Conservation (phyloP, 768 basidiomycete genomes). For the Psilocybe cyanescens region DNA sequence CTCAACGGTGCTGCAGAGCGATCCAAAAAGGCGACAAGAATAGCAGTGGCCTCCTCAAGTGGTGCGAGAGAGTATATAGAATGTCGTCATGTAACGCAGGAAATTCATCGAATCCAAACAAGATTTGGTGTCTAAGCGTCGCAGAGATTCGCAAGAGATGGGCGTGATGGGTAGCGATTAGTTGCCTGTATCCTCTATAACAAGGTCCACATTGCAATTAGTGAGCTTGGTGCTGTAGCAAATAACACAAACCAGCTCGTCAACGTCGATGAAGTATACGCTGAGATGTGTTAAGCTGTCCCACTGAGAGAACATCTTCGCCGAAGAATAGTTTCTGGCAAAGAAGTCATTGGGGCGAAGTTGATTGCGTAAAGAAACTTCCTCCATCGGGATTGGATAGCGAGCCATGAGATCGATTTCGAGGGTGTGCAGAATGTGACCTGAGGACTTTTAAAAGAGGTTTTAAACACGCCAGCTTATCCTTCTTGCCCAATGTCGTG, state of each 20-base stretch:
- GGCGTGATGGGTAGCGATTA: not conserved
- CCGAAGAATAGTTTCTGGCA: not conserved
- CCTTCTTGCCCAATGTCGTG: too few relatives aligned
- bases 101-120: too few relatives aligned
- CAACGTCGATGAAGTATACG: not conserved
- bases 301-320: not conserved
- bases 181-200: not conserved
- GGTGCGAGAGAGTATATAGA: too few relatives aligned
- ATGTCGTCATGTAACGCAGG: too few relatives aligned
- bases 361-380: not conserved
- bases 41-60: too few relatives aligned
- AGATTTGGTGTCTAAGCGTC: too few relatives aligned
- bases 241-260: not conserved
- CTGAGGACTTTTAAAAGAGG: not conserved
- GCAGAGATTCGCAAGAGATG: not conserved
- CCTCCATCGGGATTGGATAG: not conserved
- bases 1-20: too few relatives aligned
- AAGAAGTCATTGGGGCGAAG: not conserved
- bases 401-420: not conserved
- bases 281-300: not conserved
- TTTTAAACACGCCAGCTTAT: too few relatives aligned
- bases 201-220: not conserved
- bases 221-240: not conserved
- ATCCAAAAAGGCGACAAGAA: too few relatives aligned
- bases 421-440: not conserved